Evolutionary conservation across 305 asterid genomes (phyloP).

Genomic region (Striga hermonthica): DNA sequence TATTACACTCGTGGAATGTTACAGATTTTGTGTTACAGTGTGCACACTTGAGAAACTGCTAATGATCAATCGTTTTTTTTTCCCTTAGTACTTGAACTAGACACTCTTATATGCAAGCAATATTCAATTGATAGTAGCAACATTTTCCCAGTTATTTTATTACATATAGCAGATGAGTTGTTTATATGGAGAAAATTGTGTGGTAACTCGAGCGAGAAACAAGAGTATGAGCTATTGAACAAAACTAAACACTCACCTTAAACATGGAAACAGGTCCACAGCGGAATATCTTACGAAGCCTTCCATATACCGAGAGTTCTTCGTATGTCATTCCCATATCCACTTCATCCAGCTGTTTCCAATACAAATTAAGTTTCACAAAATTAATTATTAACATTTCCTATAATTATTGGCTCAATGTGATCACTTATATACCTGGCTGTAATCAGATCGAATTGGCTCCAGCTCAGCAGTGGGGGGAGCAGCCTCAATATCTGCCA

Average conservation of each 20-base stretch:
- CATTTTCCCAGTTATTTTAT: too few relatives aligned
- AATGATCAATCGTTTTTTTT: too few relatives aligned
- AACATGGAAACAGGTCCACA: slow-evolving; percentile 99
- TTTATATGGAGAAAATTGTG: too few relatives aligned
- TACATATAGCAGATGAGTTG: too few relatives aligned
- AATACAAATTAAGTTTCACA: slow-evolving; percentile 32
- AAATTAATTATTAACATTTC: slow-evolving; percentile 9
- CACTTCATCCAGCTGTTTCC: slow-evolving; percentile 87
- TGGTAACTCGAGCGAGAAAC: too few relatives aligned
- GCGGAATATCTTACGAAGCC: slow-evolving; percentile 92
- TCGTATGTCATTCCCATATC: slow-evolving; percentile 99
- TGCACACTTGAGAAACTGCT: too few relatives aligned
- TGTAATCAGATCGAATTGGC: slow-evolving; percentile 84
- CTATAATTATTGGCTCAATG: neutral
- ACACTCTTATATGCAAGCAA: too few relatives aligned
- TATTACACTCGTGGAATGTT: too few relatives aligned
- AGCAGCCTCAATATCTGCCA: slow-evolving; percentile 94
- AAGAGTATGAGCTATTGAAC: neutral
- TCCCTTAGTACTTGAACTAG: too few relatives aligned
- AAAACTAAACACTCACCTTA: slow-evolving; percentile 53
- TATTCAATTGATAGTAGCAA: too few relatives aligned
- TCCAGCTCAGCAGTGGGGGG: slow-evolving; percentile 99
- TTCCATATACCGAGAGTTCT: slow-evolving; percentile 88
- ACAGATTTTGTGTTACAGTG: too few relatives aligned
- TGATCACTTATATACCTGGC: slow-evolving; percentile 58